Conservation (phyloP, 306 rosid genomes). For the Aeschynomene evenia region DNA sequence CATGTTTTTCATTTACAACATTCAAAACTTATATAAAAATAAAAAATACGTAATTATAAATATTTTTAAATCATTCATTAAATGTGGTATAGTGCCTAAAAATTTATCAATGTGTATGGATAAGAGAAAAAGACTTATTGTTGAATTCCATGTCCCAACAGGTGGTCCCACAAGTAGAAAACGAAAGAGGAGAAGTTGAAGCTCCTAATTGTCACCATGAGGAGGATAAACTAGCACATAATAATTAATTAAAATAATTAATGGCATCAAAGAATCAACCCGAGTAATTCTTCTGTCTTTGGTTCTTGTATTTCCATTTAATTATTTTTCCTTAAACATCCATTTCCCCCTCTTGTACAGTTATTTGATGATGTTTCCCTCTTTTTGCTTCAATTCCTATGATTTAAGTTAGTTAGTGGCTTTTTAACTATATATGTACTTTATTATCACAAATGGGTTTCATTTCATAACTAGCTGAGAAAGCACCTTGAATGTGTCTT, state of each 20-base stretch:
- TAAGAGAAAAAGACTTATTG: not conserved
- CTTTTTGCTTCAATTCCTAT: not conserved
- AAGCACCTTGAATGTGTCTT: too few relatives aligned
- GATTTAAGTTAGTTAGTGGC: not conserved
- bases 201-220: not conserved
- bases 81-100: too few relatives aligned
- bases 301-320: too few relatives aligned
- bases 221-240: conserved; percentile 27
- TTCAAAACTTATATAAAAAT: too few relatives aligned
- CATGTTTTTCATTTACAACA: too few relatives aligned
- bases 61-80: too few relatives aligned
- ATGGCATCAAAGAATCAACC: not conserved
- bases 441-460: too few relatives aligned
- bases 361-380: not conserved
- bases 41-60: too few relatives aligned
- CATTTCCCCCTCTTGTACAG: not conserved
- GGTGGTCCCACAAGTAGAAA: conserved; percentile 75
- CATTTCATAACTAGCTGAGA: too few relatives aligned
- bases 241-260: too few relatives aligned
- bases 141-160: conserved; percentile 31
- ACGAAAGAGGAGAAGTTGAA: conserved; percentile 26
- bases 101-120: not conserved
- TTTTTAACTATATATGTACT: not conserved
- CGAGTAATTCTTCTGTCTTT: not conserved
- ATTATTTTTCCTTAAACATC: not conserved